These are phyloP conservation scores for Xylaria sp. DNA, from an alignment of 2,329 filamentous ascomycete species.

Conservation along the genomic window DNA sequence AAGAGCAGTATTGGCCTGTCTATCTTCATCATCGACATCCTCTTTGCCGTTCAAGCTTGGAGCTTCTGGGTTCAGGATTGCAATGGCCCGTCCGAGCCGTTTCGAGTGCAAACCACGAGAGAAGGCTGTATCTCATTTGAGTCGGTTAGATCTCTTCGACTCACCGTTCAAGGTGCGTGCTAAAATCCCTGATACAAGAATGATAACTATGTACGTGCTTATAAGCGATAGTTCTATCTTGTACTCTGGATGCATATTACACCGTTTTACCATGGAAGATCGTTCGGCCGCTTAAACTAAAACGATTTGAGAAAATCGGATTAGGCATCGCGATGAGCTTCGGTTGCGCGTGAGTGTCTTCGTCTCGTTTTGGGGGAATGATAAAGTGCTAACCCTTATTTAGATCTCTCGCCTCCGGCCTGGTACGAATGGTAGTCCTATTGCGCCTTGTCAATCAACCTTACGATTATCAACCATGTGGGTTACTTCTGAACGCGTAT, in stretches of 20 bases:
- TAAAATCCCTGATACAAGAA: not conserved
- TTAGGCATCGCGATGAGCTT: conserved; percentile 41
- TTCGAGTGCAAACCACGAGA: conserved; percentile 20
- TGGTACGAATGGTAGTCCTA: conserved; percentile 30
- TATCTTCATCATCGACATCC: conserved; percentile 30
- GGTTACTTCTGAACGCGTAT: not conserved
- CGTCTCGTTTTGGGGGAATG: not conserved
- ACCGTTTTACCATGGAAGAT: conserved; percentile 40
- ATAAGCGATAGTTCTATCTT: conserved; percentile 36
- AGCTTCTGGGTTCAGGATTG: conserved; percentile 41
- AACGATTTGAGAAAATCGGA: conserved; percentile 39
- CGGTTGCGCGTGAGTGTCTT: conserved; percentile 35
- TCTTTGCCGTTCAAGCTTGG: conserved; percentile 35
- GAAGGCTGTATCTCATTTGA: conserved; percentile 30
- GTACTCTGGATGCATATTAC: conserved; percentile 37
- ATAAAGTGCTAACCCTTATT: conserved; percentile 9
- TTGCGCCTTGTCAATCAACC: conserved; percentile 11
- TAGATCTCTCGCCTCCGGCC: conserved; percentile 33
- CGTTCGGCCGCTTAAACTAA: conserved; percentile 35
- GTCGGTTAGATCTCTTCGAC: conserved; percentile 26
- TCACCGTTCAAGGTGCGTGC: conserved; percentile 35
- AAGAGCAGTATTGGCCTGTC: conserved; percentile 31
- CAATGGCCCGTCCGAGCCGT: conserved; percentile 22
- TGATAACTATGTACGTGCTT: conserved; percentile 6
- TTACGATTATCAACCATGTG: conserved; percentile 28